phyloP scores from a whole-genome alignment of 2,329 filamentous ascomycete species.

The Alternaria ethzedia region DNA sequence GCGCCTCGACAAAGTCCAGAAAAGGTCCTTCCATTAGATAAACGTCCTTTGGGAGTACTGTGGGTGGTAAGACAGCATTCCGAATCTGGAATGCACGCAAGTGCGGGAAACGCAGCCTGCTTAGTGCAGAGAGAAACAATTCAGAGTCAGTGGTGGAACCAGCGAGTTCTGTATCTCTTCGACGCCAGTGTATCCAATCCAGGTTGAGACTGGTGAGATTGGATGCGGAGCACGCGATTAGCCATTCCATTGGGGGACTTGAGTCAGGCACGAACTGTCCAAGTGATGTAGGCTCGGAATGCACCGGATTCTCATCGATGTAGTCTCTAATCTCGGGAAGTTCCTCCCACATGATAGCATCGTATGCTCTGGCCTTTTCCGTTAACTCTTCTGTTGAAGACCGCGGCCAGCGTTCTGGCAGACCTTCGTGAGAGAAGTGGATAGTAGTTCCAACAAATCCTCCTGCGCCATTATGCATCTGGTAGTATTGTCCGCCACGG shows the following conservation, averaged over 20 bases:
- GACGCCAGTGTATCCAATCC: slow-evolving; percentile 46
- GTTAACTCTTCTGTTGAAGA: slow-evolving; percentile 19
- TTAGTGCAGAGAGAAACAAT: slow-evolving; percentile 34
- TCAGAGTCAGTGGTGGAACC: slow-evolving; percentile 11
- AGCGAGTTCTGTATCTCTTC: slow-evolving; percentile 16
- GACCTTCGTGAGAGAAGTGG: slow-evolving; percentile 20
- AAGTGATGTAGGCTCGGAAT: not conserved
- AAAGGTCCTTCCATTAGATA: slow-evolving; percentile 49
- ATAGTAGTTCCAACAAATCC: slow-evolving; percentile 39
- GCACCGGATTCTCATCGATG: slow-evolving; percentile 19
- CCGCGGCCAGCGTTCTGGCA: slow-evolving; percentile 5
- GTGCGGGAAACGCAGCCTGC: slow-evolving; percentile 50
- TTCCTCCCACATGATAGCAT: slow-evolving; percentile 34
- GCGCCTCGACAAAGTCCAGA: slow-evolving; percentile 53
- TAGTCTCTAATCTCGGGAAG: slow-evolving; percentile 34
- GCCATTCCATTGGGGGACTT: slow-evolving; percentile 22
- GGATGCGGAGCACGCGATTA: slow-evolving; percentile 26
- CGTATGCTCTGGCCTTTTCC: slow-evolving; percentile 27
- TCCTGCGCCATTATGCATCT: slow-evolving; percentile 42
- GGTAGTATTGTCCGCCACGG: slow-evolving; percentile 35
- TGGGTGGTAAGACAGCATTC: slow-evolving; percentile 50
- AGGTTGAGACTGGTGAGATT: slow-evolving; percentile 43
- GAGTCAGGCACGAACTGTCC: slow-evolving; percentile 4
- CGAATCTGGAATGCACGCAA: slow-evolving; percentile 55
- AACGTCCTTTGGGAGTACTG: slow-evolving; percentile 44